These are phyloP conservation scores for Neopestalotiopsis rosae DNA, from an alignment of 2,329 filamentous ascomycete species.

Conservation along the genomic window DNA sequence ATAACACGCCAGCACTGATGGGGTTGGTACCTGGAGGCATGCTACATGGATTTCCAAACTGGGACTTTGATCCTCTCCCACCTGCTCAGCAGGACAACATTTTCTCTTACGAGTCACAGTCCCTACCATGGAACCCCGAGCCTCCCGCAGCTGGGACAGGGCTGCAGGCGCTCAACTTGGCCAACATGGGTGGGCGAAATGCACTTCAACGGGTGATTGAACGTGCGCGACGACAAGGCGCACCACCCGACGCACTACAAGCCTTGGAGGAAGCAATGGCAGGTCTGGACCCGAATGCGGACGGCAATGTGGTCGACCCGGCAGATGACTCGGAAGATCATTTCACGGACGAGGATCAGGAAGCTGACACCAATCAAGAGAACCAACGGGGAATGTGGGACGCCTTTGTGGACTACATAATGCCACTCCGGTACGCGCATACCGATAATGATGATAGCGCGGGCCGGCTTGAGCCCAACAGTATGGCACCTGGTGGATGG, in stretches of 20 bases:
- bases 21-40: slow-evolving; percentile 69
- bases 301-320: slow-evolving; percentile 12
- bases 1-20: slow-evolving; percentile 75
- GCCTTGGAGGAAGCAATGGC: slow-evolving; percentile 27
- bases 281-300: slow-evolving; percentile 18
- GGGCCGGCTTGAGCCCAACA: not conserved
- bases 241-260: slow-evolving; percentile 25
- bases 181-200: slow-evolving; percentile 13
- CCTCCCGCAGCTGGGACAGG: slow-evolving; percentile 13
- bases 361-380: not conserved
- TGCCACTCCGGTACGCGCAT: slow-evolving; percentile 12
- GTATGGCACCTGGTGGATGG: slow-evolving; percentile 21
- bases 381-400: slow-evolving; percentile 17
- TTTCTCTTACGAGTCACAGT: slow-evolving; percentile 50
- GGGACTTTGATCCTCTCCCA: slow-evolving; percentile 83
- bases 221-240: slow-evolving; percentile 26
- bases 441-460: not conserved
- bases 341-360: slow-evolving; percentile 1
- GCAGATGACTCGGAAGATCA: slow-evolving; percentile 19
- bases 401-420: slow-evolving; percentile 20
- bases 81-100: slow-evolving; percentile 63
- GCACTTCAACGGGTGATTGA: slow-evolving; percentile 25
- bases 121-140: slow-evolving; percentile 47
- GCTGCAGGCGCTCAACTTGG: slow-evolving; percentile 20
- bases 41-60: slow-evolving; percentile 68